These are phyloP conservation scores for Suillus spraguei DNA, from an alignment of 768 basidiomycete species.

Conservation along the genomic window DNA sequence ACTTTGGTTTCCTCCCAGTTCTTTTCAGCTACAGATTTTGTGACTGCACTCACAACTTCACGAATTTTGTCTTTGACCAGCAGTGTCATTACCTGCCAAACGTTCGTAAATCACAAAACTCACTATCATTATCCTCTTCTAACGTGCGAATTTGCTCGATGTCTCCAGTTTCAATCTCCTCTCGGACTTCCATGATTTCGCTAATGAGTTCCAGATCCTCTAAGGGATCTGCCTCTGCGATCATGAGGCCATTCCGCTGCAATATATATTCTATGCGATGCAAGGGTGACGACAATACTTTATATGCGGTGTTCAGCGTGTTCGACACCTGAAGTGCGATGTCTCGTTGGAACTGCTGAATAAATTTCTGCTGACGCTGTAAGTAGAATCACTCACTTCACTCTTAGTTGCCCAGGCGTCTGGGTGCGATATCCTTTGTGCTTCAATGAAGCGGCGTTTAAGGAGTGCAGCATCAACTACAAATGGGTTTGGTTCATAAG, in stretches of 20 bases:
- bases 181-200: constrained; percentile 79
- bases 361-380: neutral
- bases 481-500: constrained; percentile 69
- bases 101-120: constrained; percentile 18
- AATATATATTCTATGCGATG: constrained; percentile 83
- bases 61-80: constrained; percentile 51
- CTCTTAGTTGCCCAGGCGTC: constrained; percentile 80
- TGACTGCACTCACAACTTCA: constrained; percentile 47
- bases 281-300: constrained; percentile 70
- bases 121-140: constrained; percentile 57
- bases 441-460: constrained; percentile 64
- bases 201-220: constrained; percentile 72
- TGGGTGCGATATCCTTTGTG: constrained; percentile 83
- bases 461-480: constrained; percentile 61
- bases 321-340: constrained; percentile 53
- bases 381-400: constrained; percentile 42
- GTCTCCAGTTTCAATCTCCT: constrained; percentile 68
- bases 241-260: constrained; percentile 54
- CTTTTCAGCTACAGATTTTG: constrained; percentile 47
- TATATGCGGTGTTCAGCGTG: constrained; percentile 82
- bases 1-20: constrained; percentile 61
- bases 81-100: constrained; percentile 4
- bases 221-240: constrained; percentile 70
- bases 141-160: constrained; percentile 52
- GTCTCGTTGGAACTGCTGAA: constrained; percentile 24